Evolutionary conservation across 1,284 basidiomycete genomes (phyloP).

Genomic region (Melampsora larici-populina): DNA sequence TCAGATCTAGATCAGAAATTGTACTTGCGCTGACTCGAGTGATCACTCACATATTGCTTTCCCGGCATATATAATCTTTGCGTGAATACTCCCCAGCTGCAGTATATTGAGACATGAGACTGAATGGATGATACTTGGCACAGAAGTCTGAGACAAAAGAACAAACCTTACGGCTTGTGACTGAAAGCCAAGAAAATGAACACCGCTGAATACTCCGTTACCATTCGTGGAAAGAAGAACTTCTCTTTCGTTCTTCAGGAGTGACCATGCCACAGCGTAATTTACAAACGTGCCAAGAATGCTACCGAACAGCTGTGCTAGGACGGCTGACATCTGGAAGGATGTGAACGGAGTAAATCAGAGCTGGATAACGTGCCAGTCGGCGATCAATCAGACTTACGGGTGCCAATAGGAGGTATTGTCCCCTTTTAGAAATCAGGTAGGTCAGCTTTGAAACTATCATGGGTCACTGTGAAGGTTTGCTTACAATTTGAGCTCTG

Average conservation of each 20-base stretch:
- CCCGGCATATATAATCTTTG: slow-evolving; percentile 36
- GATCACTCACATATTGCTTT: slow-evolving; percentile 30
- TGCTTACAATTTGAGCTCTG: background rate
- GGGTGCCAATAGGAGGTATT: background rate
- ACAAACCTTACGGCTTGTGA: slow-evolving; percentile 39
- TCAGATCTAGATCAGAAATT: background rate
- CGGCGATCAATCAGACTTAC: background rate
- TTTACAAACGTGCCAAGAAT: slow-evolving; percentile 21
- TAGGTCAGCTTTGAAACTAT: background rate
- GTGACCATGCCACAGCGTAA: slow-evolving; percentile 6
- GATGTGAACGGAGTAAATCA: background rate
- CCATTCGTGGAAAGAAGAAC: slow-evolving; percentile 22
- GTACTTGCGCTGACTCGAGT: background rate
- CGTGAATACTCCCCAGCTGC: slow-evolving; percentile 38
- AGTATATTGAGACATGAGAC: background rate
- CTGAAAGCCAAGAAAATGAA: slow-evolving; percentile 38
- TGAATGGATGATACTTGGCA: too few species aligned
- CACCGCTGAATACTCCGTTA: slow-evolving; percentile 28
- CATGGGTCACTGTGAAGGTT: background rate
- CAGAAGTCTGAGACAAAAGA: background rate
- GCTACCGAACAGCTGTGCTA: slow-evolving; percentile 32
- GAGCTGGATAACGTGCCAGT: background rate
- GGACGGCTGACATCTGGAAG: slow-evolving; percentile 16
- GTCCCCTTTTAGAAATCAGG: background rate
- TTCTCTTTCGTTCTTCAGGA: slow-evolving; percentile 35